phyloP scores from a whole-genome alignment of 192 early-diverging fungal genomes.

The Rhizophagus clarus region DNA sequence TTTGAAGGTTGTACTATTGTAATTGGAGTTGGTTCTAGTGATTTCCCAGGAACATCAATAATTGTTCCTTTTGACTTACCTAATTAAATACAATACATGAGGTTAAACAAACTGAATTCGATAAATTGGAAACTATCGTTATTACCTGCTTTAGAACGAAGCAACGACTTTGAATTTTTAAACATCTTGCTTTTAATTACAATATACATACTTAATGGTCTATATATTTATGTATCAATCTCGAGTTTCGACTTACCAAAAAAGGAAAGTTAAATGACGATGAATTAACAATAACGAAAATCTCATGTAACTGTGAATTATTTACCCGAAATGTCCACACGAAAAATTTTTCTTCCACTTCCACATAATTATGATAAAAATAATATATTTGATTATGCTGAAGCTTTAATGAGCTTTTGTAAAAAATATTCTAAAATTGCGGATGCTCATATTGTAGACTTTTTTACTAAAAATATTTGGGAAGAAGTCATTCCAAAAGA shows the following conservation, averaged over 20 bases:
- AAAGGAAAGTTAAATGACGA: too few relatives aligned
- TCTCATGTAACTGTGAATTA: too few relatives aligned
- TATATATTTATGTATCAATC: too few relatives aligned
- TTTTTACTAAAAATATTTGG: background rate
- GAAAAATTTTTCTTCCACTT: background rate
- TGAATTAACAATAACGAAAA: too few relatives aligned
- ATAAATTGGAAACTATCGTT: background rate
- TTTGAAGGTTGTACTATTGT: background rate
- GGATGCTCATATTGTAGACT: background rate
- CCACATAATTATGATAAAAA: background rate
- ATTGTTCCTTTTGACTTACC: background rate
- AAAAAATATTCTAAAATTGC: background rate
- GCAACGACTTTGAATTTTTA: background rate
- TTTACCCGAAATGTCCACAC: background rate
- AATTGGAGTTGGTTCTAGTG: background rate
- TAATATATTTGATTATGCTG: background rate
- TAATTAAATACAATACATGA: background rate
- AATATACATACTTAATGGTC: too few relatives aligned
- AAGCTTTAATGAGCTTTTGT: background rate
- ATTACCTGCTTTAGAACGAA: background rate
- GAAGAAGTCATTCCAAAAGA: background rate
- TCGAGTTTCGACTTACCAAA: too few relatives aligned
- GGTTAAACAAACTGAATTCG: background rate
- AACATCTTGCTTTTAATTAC: background rate
- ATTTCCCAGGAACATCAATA: background rate